Percentiles rank a stretch among this genome's conserved stretches.
These are phyloP conservation scores for Gynostemma pentaphyllum DNA, from an alignment of 306 rosid genomes.

Conservation along the genomic window DNA sequence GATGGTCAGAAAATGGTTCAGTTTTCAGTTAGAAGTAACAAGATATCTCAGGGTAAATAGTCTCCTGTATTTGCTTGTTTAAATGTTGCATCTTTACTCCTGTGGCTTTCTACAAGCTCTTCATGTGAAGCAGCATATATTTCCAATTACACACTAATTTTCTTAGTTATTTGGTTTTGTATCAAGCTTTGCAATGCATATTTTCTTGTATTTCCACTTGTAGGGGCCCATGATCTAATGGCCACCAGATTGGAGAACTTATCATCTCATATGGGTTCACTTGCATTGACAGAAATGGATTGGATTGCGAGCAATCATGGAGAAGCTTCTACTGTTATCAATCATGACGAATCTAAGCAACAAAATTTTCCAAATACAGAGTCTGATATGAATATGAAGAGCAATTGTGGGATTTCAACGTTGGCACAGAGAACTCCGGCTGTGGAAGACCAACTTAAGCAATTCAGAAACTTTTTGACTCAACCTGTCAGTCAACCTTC, in stretches of 20 bases:
- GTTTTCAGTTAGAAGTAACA: conserved; percentile 28
- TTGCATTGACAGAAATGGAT: conserved; percentile 94
- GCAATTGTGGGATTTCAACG: conserved; percentile 43
- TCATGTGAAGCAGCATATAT: not conserved
- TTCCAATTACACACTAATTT: conserved; percentile 11
- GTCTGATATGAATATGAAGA: conserved; percentile 31
- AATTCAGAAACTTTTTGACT: conserved; percentile 52
- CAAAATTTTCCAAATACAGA: conserved; percentile 35
- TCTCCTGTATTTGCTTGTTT: conserved; percentile 8
- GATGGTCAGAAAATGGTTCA: conserved; percentile 47
- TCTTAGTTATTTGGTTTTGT: conserved; percentile 19
- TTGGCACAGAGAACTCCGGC: conserved; percentile 44
- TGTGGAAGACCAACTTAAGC: conserved; percentile 59
- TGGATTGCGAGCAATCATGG: conserved; percentile 45
- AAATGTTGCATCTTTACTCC: conserved; percentile 1
- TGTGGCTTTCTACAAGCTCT: conserved; percentile 4
- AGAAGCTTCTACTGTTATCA: conserved; percentile 40
- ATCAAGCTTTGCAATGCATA: conserved; percentile 27
- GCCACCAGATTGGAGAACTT: conserved; percentile 74
- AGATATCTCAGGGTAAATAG: conserved; percentile 42
- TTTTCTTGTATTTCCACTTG: conserved; percentile 44
- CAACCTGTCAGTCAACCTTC: conserved; percentile 77
- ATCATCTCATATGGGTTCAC: conserved; percentile 83
- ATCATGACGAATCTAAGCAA: conserved; percentile 38
- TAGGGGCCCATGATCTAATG: conserved; percentile 73